Percentiles rank a stretch among this genome's conserved stretches.
phyloP scores from a whole-genome alignment of 352 stramenopile species.

The Halophytophthora batemanensis region DNA sequence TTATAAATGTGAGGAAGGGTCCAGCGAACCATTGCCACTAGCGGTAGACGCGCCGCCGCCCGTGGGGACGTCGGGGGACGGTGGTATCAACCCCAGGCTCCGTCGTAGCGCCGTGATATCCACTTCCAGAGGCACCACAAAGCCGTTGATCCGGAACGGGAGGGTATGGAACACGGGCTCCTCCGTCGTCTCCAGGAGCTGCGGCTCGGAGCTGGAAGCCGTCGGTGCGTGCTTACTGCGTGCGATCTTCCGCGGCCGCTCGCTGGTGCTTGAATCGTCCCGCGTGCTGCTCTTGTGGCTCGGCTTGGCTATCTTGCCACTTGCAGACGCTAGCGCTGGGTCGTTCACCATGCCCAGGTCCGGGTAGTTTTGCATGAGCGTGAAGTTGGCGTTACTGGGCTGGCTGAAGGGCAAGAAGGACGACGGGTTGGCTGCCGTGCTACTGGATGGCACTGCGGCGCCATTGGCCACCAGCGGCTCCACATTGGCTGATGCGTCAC shows the following conservation, averaged over 20 bases:
- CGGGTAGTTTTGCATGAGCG: conserved; percentile 44
- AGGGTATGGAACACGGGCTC: conserved; percentile 55
- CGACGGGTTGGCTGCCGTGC: conserved; percentile 15
- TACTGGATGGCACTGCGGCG: conserved; percentile 3
- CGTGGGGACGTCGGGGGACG: conserved; percentile 3
- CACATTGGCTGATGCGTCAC: neutral
- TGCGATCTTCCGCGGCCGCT: conserved; percentile 47
- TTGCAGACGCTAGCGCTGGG: conserved; percentile 20
- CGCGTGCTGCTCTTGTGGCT: conserved; percentile 29
- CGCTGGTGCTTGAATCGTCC: conserved; percentile 19
- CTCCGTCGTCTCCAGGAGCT: conserved; percentile 31
- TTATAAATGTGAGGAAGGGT: conserved; percentile 29
- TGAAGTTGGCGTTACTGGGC: conserved; percentile 21
- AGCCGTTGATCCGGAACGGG: conserved; percentile 72
- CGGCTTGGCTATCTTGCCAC: conserved; percentile 4
- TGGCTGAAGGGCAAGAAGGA: conserved; percentile 29
- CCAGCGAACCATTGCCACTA: conserved; percentile 5
- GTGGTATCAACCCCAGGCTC: conserved; percentile 36
- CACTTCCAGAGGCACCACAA: conserved; percentile 66
- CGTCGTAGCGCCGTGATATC: conserved; percentile 59
- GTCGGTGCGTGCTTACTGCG: conserved; percentile 20
- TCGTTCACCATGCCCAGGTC: conserved; percentile 31
- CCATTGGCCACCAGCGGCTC: conserved; percentile 19
- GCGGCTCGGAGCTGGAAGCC: conserved; percentile 10
- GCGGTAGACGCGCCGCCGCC: conserved; percentile 2